phyloP scores from a whole-genome alignment of 2,329 filamentous ascomycete genomes.

The Chaetothyriales sp. region DNA sequence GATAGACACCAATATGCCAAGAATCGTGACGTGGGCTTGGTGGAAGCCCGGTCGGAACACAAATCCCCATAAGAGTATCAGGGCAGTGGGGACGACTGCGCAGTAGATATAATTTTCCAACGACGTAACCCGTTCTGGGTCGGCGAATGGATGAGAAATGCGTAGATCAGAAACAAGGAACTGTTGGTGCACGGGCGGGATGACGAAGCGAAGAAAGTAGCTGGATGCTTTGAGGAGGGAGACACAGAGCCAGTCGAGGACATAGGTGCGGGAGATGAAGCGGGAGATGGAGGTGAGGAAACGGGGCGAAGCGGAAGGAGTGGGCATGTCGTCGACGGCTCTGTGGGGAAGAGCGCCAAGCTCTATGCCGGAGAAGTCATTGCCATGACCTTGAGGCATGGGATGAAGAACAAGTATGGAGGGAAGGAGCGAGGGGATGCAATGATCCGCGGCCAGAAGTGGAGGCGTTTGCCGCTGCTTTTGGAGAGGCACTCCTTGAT shows the following conservation, averaged over 20 bases:
- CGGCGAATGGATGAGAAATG: slow-evolving; percentile 76
- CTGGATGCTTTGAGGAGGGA: slow-evolving; percentile 55
- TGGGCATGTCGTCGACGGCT: neutral
- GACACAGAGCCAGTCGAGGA: slow-evolving; percentile 76
- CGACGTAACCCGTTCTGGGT: slow-evolving; percentile 64
- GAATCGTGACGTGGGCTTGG: slow-evolving; percentile 72
- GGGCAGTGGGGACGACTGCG: slow-evolving; percentile 53
- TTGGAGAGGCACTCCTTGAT: neutral
- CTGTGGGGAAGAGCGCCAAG: neutral
- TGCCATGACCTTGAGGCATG: neutral
- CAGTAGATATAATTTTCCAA: slow-evolving; percentile 68
- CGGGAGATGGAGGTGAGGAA: slow-evolving; percentile 35
- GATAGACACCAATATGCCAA: slow-evolving; percentile 66
- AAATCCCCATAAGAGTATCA: slow-evolving; percentile 54
- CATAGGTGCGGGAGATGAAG: slow-evolving; percentile 60
- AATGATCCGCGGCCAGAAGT: neutral
- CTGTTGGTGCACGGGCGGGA: slow-evolving; percentile 85
- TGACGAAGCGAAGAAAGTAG: slow-evolving; percentile 46
- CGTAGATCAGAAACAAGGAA: slow-evolving; percentile 75
- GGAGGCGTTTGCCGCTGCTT: neutral
- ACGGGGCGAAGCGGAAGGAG: no score
- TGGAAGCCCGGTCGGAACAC: slow-evolving; percentile 50
- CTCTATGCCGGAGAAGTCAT: neutral
- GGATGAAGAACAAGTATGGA: neutral
- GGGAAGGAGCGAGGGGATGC: no score